Percentiles rank a stretch among this genome's conserved stretches.
Evolutionary conservation across 805 yeast species (phyloP).

Genomic region (Schizosaccharomyces osmophilus): DNA sequence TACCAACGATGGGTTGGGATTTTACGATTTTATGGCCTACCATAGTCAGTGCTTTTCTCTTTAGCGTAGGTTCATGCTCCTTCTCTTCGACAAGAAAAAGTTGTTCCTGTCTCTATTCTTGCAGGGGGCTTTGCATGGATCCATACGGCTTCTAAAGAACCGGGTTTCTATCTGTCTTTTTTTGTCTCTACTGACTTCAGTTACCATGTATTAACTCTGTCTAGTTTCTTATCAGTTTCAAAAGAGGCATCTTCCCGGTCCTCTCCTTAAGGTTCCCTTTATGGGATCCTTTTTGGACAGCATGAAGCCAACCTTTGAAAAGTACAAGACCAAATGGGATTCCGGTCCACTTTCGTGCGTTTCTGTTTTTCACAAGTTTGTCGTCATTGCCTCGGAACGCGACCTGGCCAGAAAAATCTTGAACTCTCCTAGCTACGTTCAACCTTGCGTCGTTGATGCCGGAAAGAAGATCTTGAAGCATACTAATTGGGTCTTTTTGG

Average conservation of each 20-base stretch:
- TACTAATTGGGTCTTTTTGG: slow-evolving; percentile 90
- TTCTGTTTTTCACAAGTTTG: slow-evolving; percentile 92
- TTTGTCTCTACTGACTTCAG: neutral
- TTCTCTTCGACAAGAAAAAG: too few relatives aligned
- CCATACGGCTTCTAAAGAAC: too few relatives aligned
- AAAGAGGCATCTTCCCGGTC: slow-evolving; percentile 84
- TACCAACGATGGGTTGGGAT: too few relatives aligned
- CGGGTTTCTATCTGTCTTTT: neutral
- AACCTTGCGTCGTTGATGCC: slow-evolving; percentile 95
- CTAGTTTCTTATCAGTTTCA: slow-evolving; percentile 40
- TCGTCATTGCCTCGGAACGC: slow-evolving; percentile 72
- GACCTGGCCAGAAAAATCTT: slow-evolving; percentile 73
- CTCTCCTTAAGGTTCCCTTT: slow-evolving; percentile 59
- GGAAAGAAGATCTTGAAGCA: slow-evolving; percentile 87
- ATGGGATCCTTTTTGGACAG: slow-evolving; percentile 92
- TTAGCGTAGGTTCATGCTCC: too few relatives aligned
- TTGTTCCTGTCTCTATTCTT: too few relatives aligned
- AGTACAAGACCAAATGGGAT: slow-evolving; percentile 77
- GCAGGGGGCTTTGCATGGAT: too few relatives aligned
- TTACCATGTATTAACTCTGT: slow-evolving; percentile 10
- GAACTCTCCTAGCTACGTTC: slow-evolving; percentile 64
- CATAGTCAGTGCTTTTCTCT: too few relatives aligned
- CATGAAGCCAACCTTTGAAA: slow-evolving; percentile 85
- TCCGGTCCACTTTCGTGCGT: slow-evolving; percentile 90
- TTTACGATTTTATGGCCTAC: too few relatives aligned